Conservation (phyloP, 495 filamentous ascomycete species). For the Penicillium lagena region DNA sequence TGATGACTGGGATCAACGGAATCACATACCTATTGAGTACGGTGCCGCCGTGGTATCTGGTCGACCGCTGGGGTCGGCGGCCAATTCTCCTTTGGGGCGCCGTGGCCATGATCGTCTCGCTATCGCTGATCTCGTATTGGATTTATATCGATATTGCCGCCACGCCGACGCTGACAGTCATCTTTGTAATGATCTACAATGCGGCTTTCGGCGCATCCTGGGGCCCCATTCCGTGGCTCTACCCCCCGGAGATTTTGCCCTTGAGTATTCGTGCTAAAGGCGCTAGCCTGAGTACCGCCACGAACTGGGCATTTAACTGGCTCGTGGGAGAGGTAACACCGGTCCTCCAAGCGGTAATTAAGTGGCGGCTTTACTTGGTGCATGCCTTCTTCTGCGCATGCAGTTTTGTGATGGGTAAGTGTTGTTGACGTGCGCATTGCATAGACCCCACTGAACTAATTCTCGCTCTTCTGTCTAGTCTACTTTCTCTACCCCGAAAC, state of each 20-base stretch:
- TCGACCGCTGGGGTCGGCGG: conserved; percentile 87
- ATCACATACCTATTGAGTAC: conserved; percentile 87
- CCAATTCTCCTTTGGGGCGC: conserved; percentile 88
- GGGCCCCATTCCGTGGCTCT: conserved; percentile 97
- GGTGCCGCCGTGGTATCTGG: conserved; percentile 94
- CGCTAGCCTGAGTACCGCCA: conserved; percentile 90
- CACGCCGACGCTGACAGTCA: conserved; percentile 79
- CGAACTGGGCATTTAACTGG: conserved; percentile 99
- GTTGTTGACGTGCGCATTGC: neutral
- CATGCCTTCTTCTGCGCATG: conserved; percentile 97
- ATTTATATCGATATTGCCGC: conserved; percentile 74
- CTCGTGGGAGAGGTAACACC: conserved; percentile 93
- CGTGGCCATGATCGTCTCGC: conserved; percentile 80
- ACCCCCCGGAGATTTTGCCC: conserved; percentile 94
- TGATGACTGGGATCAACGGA: conserved; percentile 97
- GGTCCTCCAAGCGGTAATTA: conserved; percentile 80
- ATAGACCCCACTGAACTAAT: neutral
- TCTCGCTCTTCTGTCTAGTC: conserved; percentile 45
- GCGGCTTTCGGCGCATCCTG: conserved; percentile 98
- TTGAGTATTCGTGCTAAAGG: conserved; percentile 97
- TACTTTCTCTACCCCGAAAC: conserved; percentile 98
- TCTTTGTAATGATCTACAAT: conserved; percentile 98
- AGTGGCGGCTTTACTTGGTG: conserved; percentile 87
- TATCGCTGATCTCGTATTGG: conserved; percentile 94
- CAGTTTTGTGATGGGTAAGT: conserved; percentile 93